Evolutionary conservation across 257 asterid genomes (phyloP), one percentile per base, ranked within the genome.

Genomic region (Penstemon newberryi): DNA sequence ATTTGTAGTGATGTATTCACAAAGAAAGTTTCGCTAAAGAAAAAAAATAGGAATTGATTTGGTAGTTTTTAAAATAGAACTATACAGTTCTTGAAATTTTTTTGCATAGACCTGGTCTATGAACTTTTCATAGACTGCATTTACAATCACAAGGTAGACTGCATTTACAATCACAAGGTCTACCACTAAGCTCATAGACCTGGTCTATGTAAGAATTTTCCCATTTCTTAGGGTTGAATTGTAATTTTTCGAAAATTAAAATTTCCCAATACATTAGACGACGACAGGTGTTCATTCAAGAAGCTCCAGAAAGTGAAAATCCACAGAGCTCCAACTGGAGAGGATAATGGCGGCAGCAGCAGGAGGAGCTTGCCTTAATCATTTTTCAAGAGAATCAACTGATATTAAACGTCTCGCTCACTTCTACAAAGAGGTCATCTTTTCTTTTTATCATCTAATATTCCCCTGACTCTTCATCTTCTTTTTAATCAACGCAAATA

Each of bases 361-460:
- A 2, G 46, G 41, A 65, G 96, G 84, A 77, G 77, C 85, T 56
- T 82, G 90, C 87, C 85, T 92, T 75, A 90, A 92, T 71, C 98
- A 92, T 50, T 74, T 92, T 43, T 81, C 98, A 4, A 62, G 97
- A 13, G 98, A 90, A 84, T 85, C 97, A 9, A 49, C 85, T 4
- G 94, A 90, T 49, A 54, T 92, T 70, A 76, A 84, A 42, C 93
- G 88, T 83, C 90, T 90, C 10, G 88, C 98, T 44, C 75, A 82
- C 25, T 92, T 90, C 87, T 92, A 92, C 77, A 72, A 37, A 12
- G 92, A 92, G 90, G 98, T 88, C 5, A 0, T 6, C 8, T 39
- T 62, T 49, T 56, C 9, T 37, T 56, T 52, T 8, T 15, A 56
- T n/a, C 68, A n/a, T 44, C 47, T 47, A 57, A 63, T 59, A 57